Evolutionary conservation across 371 early-diverging fungal species (phyloP), one percentile per base, ranked within the genome.

Genomic region (Lichtheimia ramosa): DNA sequence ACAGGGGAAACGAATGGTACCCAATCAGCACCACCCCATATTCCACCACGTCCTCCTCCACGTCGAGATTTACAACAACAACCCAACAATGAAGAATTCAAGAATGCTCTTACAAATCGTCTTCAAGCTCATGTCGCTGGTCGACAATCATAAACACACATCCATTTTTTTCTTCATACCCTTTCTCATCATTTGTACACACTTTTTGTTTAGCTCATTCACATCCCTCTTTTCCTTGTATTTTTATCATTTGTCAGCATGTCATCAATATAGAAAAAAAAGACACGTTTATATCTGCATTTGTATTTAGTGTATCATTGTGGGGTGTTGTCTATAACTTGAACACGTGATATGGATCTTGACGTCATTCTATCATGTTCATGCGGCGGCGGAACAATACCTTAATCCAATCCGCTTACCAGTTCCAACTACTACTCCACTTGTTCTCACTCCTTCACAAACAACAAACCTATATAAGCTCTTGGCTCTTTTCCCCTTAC

Each of bases 21-120:
- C 10, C 34, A 34, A 34, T 34, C 34, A 34, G 34, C 34, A 34
- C 34, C 56, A 14, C 62, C 62, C 7, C 55, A 62, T 62, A 62
- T 62, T 46, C 62, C 62, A 16, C 62, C 62, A 27, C 55, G 62
- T 7, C 59, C 59, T 49, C 61, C 61, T 6, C 54, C 61, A 41
- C 24, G 61, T 14, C 41, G 23, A 15, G 46, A 49, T 14, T 20
- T 27, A 10, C 41, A 54, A 10, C 43, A 20, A 10, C 41, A 54
- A 10, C 43, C n/a, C 54, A 48, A 54, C 49, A 48, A 58, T 16
- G 52, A 54, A 14, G 54, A 60, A 18, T 60, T 60, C 24, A 60
- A 60, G 46, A 60, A 43, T 60, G 54, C 53, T 34, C 50, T 60
- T 7, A 20, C 61, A 15, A 46, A 60, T 18, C 51, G 43, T 12